Conservation (phyloP, 2,329 filamentous ascomycete species). For the Orbilia oligospora region DNA sequence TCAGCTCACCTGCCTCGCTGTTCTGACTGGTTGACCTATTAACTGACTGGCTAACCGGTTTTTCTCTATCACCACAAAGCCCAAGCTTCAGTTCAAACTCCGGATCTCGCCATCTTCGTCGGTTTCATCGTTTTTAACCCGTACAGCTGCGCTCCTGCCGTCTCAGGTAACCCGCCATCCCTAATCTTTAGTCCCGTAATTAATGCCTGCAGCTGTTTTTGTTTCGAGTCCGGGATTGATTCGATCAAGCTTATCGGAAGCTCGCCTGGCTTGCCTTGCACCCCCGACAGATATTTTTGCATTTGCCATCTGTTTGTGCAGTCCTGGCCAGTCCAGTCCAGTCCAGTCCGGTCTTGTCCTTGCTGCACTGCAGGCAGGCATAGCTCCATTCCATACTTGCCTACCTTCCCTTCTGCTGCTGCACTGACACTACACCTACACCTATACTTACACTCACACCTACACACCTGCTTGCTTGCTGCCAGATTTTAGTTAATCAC, state of each 20-base stretch:
- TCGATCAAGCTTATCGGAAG: conserved; percentile 24
- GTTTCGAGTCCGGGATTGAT: conserved; percentile 8
- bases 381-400: conserved; percentile 13
- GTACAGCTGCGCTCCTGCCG: conserved; percentile 14
- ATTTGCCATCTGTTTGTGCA: conserved; percentile 26
- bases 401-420: conserved; percentile 1
- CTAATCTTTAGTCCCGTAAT: not conserved
- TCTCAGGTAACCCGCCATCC: conserved; percentile 23
- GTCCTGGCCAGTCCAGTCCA: not conserved
- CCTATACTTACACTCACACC: not conserved
- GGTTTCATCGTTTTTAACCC: conserved; percentile 12
- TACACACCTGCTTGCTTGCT: conserved; percentile 29
- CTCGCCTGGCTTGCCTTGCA: conserved; percentile 7
- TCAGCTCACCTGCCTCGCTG: not conserved
- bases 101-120: not conserved
- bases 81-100: not conserved
- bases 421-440: conserved; percentile 9
- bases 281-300: conserved; percentile 11
- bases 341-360: conserved; percentile 1
- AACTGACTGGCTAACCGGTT: not conserved
- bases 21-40: not conserved
- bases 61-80: conserved; percentile 18
- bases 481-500: conserved; percentile 19
- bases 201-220: conserved; percentile 8
- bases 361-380: conserved; percentile 6